These are phyloP conservation scores for Kodamaea suecica DNA, from an alignment of 1,139 yeast genomes.

Conservation along the genomic window DNA sequence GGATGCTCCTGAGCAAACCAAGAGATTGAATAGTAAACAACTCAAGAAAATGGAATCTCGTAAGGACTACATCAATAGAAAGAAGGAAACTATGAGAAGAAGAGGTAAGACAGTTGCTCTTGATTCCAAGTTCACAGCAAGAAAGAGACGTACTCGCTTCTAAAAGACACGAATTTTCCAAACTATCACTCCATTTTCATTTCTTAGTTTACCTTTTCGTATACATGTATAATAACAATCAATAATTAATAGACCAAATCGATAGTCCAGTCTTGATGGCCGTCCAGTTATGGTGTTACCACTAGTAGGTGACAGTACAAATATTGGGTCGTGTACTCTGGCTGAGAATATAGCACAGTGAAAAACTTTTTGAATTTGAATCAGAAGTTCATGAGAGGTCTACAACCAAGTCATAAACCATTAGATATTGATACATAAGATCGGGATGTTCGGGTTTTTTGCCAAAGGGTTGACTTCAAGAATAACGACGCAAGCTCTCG, in stretches of 20 bases:
- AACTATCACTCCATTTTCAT: no score
- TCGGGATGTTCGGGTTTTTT: slow-evolving; percentile 19
- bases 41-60: slow-evolving; percentile 64
- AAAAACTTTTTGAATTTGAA: no score
- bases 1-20: slow-evolving; percentile 54
- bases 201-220: no score
- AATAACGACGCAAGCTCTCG: slow-evolving; percentile 15
- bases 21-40: slow-evolving; percentile 47
- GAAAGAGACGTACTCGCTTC: slow-evolving; percentile 87
- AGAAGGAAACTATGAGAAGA: slow-evolving; percentile 90
- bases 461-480: slow-evolving; percentile 13
- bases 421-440: no score
- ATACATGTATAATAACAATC: no score
- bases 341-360: no score
- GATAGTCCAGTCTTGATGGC: no score
- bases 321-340: no score
- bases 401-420: no score
- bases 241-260: no score
- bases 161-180: slow-evolving; percentile 21
- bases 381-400: no score
- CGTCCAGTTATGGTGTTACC: slow-evolving; percentile 1
- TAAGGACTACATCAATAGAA: slow-evolving; percentile 80
- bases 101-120: slow-evolving; percentile 87
- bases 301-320: no score
- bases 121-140: slow-evolving; percentile 90